Base-by-base conservation (phyloP, 2,329 filamentous ascomycete genomes). In the Fusarium nodosum region DNA sequence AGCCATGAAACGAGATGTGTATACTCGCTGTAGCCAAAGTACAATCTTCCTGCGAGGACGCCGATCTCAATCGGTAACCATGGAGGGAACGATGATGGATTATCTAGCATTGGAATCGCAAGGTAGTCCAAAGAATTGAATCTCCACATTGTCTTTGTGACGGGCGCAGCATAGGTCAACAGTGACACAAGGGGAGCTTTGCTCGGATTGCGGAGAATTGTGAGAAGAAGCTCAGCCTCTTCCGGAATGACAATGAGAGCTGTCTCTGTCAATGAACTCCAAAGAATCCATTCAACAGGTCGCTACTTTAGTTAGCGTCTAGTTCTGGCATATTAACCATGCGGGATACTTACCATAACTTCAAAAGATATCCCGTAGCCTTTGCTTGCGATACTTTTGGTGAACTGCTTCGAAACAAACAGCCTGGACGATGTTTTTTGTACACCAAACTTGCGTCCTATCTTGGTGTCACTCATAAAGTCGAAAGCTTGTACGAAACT, bases 181-280 rank as follows among this genome's bases (percentile, higher is more conserved):
- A 60, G 41, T 9, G 16, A 60, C 1, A 34, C n/a, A 5, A 28
- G 10, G 26, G 7, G 12, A 22, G 18, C 20, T 3, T 4, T 24
- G 20, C 9, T 16, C 24, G 20, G 22, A 34, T 22, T 56, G 2
- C 41, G 52, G 1, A 60, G 51, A 2, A 2, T 56, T 9, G 41
- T 41, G 15, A 60, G 33, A 28, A 60, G 56, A 2, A 60, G 51
- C 18, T 60, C 56, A n/a, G 56, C 51, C 4, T 60, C 56, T 16
- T 60, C 56, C 12, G 56, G 56, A 7, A 60, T 60, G 1, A 60
- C 8, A 1, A 60, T 10, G 1, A 60, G 15, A 0, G 51, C 56
- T 20, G 20, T 60, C 22, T n/a, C 28, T 1, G 22, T 34, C 1
- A 4, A 22, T 3, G 56, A 34, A 13, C 52, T 41, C 56, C 56